Percentiles rank a stretch among this genome's conserved stretches.
phyloP scores from a whole-genome alignment of 495 filamentous ascomycete genomes.

The Lasiosphaeria hispida region DNA sequence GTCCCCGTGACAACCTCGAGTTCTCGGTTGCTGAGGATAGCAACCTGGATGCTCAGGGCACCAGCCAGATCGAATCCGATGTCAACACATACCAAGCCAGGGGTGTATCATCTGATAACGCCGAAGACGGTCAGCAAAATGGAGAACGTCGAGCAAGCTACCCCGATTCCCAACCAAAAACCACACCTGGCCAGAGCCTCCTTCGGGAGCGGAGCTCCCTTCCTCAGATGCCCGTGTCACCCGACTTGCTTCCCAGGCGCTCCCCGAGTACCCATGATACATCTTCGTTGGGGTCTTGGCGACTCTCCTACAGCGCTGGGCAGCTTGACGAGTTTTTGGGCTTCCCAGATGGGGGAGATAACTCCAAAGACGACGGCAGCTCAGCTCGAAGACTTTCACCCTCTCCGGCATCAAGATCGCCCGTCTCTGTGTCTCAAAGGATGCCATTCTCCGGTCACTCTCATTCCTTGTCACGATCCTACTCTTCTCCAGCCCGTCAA shows the following conservation, averaged over 20 bases:
- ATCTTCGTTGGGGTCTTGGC: constrained; percentile 39
- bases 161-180: constrained; percentile 13
- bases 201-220: constrained; percentile 22
- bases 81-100: background rate
- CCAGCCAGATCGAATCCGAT: background rate
- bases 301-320: constrained; percentile 37
- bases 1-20: constrained; percentile 42
- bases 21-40: constrained; percentile 31
- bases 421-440: background rate
- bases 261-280: constrained; percentile 27
- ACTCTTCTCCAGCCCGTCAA: constrained; percentile 18
- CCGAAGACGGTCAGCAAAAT: constrained; percentile 8
- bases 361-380: constrained; percentile 10
- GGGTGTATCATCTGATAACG: background rate
- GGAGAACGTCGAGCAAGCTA: constrained; percentile 25
- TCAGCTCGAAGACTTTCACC: background rate
- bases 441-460: constrained; percentile 10
- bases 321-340: constrained; percentile 30
- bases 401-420: constrained; percentile 6
- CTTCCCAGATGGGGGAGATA: constrained; percentile 9
- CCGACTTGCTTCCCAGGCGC: constrained; percentile 31
- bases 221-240: constrained; percentile 28
- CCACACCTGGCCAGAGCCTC: constrained; percentile 6
- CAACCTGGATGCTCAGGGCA: constrained; percentile 2
- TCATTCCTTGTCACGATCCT: constrained; percentile 15